These are phyloP conservation scores for Debaryomyces fabryi DNA, from an alignment of 1,139 yeast species.

Conservation along the genomic window DNA sequence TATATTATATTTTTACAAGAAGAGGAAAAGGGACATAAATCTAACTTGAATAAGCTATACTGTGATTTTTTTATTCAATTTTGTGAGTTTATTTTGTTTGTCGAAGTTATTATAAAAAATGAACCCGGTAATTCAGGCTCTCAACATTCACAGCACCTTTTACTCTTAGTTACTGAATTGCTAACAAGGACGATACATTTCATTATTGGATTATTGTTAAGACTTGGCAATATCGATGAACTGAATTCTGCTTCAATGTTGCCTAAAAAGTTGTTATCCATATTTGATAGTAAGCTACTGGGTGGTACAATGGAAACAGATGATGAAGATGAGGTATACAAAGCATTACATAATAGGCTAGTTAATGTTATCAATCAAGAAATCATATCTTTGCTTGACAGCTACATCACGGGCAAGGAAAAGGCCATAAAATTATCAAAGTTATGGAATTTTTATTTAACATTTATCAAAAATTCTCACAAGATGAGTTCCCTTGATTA, in stretches of 20 bases:
- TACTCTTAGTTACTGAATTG: constrained; percentile 33
- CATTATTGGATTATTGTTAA: constrained; percentile 37
- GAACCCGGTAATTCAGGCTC: constrained; percentile 15
- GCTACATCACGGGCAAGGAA: constrained; percentile 21
- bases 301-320: background rate
- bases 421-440: constrained; percentile 32
- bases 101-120: constrained; percentile 13
- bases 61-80: constrained; percentile 7
- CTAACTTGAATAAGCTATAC: constrained; percentile 22
- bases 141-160: constrained; percentile 33
- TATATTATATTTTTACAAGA: constrained; percentile 39
- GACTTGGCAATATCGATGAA: constrained; percentile 24
- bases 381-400: constrained; percentile 21
- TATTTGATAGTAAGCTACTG: background rate
- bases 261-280: background rate
- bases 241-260: background rate
- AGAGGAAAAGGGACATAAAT: constrained; percentile 30
- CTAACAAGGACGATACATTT: constrained; percentile 39
- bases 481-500: constrained; percentile 34
- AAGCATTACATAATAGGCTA: constrained; percentile 14
- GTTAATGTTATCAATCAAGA: constrained; percentile 22
- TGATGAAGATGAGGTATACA: background rate
- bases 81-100: constrained; percentile 18
- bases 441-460: constrained; percentile 46
- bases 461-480: constrained; percentile 36